Conservation (phyloP, 768 basidiomycete species). For the Lanmaoa rubissima region DNA sequence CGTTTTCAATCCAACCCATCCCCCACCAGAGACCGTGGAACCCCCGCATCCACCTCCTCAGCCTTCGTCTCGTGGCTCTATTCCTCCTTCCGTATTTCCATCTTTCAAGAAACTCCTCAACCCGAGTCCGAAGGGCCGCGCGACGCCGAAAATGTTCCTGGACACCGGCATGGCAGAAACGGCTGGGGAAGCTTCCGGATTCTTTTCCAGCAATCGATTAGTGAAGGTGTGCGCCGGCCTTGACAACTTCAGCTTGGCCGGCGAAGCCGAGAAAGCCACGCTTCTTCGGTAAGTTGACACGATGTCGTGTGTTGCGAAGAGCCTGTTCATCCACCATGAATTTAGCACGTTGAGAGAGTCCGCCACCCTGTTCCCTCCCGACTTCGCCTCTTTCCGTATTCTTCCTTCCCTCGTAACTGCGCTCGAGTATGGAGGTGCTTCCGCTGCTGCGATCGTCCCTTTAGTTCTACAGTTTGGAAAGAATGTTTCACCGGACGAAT, state of each 20-base stretch:
- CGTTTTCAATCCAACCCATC: conserved; percentile 84
- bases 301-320: background rate
- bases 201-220: conserved; percentile 79
- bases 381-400: conserved; percentile 83
- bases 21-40: conserved; percentile 61
- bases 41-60: conserved; percentile 77
- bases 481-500: conserved; percentile 68
- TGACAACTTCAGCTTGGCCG: conserved; percentile 78
- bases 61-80: conserved; percentile 71
- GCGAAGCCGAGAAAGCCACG: conserved; percentile 74
- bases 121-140: conserved; percentile 78
- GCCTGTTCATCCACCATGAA: background rate
- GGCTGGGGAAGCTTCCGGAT: conserved; percentile 57
- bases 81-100: conserved; percentile 74
- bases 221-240: conserved; percentile 83
- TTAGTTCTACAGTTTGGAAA: conserved; percentile 80
- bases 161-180: conserved; percentile 75
- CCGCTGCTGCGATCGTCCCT: conserved; percentile 77
- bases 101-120: conserved; percentile 86
- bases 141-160: conserved; percentile 75
- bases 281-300: conserved; percentile 57
- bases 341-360: conserved; percentile 76
- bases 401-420: conserved; percentile 81
- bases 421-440: conserved; percentile 74
- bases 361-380: conserved; percentile 74